Evolutionary conservation across 2,329 filamentous ascomycete genomes (phyloP), one percentile per base, ranked within the genome.

Genomic region (Bipolaris bicolor): DNA sequence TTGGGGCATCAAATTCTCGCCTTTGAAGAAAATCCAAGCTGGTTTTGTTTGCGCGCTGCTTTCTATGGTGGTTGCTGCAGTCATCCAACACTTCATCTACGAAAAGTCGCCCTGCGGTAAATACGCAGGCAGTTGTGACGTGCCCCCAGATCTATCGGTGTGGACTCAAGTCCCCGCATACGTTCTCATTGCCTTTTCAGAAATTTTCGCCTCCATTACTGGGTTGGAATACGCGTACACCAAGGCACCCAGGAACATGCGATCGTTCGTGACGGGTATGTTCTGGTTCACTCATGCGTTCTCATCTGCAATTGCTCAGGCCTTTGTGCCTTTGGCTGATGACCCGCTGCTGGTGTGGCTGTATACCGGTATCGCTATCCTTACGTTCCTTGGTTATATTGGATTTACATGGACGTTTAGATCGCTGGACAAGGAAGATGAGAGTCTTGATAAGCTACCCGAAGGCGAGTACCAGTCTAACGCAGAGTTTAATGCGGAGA

Each of bases 161-260:
- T 82, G 82, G 64, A 76, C 79, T 46, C 82, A 85, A 62, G 74
- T 82, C 0, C 79, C 80, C 1, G 77, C 79, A 15, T 82, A 84
- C 60, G 69, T 79, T 1, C 78, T 86, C 44, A 83, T 86, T 15
- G 84, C 82, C 11, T 74, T 86, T 24, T 78, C 83, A 0, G 84
- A 88, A 69, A 85, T 87, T 49, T 84, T 87, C 64, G 84, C 84
- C 40, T 86, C 84, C 9, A 86, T 90, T 59, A 89, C 88, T 0
- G 85, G 85, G 61, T 81, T 89, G 7, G 88, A 90, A 69, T 90
- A 90, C 64, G 88, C 87, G 6, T 90, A 87, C 75, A 89, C 86
- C 64, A 90, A 90, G 73, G 88, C 88, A 0, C 88, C 88, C 0
- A 82, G 82, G 18, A 84, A 81, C 66, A 89, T 90, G 86, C 68